These are phyloP conservation scores for Phytophthora capsici DNA, from an alignment of 352 stramenopile species.

Conservation along the genomic window DNA sequence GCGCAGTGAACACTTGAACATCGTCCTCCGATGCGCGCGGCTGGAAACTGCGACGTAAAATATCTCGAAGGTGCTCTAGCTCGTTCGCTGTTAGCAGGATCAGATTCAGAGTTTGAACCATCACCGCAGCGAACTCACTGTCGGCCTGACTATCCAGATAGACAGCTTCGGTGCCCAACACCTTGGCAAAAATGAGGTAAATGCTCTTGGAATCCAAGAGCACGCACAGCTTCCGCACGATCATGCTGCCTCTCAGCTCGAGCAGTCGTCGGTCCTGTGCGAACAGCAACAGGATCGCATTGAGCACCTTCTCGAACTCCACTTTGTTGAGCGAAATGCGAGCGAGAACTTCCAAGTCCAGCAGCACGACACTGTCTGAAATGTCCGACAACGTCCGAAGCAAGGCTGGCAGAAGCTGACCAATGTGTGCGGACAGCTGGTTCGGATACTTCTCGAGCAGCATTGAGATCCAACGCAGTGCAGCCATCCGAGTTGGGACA, in stretches of 20 bases:
- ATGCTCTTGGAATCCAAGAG: slow-evolving; percentile 98
- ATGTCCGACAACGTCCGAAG: slow-evolving; percentile 96
- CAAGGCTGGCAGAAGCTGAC: slow-evolving; percentile 94
- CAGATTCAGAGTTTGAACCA: slow-evolving; percentile 99
- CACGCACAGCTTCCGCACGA: slow-evolving; percentile 98
- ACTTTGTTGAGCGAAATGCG: slow-evolving; percentile 94
- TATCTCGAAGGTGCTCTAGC: slow-evolving; percentile 88
- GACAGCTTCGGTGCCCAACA: slow-evolving; percentile 82
- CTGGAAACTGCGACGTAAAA: slow-evolving; percentile 84
- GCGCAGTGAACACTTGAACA: slow-evolving; percentile 79
- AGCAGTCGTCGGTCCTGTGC: slow-evolving; percentile 82
- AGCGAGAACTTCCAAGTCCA: slow-evolving; percentile 96
- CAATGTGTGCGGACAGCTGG: slow-evolving; percentile 94
- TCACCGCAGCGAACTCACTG: slow-evolving; percentile 97
- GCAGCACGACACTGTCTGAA: slow-evolving; percentile 96
- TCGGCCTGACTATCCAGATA: slow-evolving; percentile 63
- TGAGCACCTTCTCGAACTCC: slow-evolving; percentile 94
- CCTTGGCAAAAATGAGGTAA: slow-evolving; percentile 97
- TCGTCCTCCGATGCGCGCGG: slow-evolving; percentile 72
- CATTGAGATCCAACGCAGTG: slow-evolving; percentile 98
- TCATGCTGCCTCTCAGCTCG: slow-evolving; percentile 97
- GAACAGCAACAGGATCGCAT: slow-evolving; percentile 96
- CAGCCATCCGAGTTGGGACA: slow-evolving; percentile 96
- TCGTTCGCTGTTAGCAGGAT: slow-evolving; percentile 99
- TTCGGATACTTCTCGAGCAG: slow-evolving; percentile 96